Percentiles rank a stretch among this genome's conserved stretches.
These are phyloP conservation scores for Trypanosoma rangeli DNA, from an alignment of 208 protist genomes.

Conservation along the genomic window DNA sequence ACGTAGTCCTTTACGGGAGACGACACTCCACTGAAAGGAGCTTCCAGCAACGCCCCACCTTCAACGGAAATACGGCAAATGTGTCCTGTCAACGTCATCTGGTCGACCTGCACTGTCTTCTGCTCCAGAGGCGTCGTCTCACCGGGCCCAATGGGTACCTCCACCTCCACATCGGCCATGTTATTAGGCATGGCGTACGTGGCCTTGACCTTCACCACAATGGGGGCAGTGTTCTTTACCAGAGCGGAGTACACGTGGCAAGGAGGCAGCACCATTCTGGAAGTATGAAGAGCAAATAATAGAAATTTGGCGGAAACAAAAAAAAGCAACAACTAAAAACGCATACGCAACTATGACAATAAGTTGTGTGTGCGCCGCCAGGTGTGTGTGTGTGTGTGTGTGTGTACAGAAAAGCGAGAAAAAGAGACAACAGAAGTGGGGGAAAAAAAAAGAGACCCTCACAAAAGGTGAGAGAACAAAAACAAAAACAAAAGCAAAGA, in stretches of 20 bases:
- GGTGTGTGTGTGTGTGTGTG: not conserved
- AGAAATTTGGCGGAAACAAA: not conserved
- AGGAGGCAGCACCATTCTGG: constrained; percentile 53
- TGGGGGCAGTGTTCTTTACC: constrained; percentile 44
- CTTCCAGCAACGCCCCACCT: constrained; percentile 11
- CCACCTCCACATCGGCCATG: constrained; percentile 2
- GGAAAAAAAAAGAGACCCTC: not conserved
- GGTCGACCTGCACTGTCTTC: constrained; percentile 30
- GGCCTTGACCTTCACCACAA: constrained; percentile 36
- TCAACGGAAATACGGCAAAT: constrained; percentile 44
- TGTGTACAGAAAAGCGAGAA: not conserved
- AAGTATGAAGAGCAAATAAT: not conserved
- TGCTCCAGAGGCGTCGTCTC: constrained; percentile 31
- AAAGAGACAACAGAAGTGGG: not conserved
- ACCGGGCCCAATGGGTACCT: constrained; percentile 31
- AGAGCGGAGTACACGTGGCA: constrained; percentile 66
- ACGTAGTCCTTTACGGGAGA: constrained; percentile 51
- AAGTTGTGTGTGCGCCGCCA: not conserved
- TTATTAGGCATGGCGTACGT: constrained; percentile 41
- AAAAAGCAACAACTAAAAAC: constrained; percentile 12
- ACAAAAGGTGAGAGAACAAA: not conserved
- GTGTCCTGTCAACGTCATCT: constrained; percentile 28
- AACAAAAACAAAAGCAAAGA: not conserved
- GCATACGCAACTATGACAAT: not conserved
- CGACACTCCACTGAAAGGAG: constrained; percentile 43